These are phyloP conservation scores for Buxus sempervirens DNA, from an alignment of 164 flowering plant species.

Conservation along the genomic window DNA sequence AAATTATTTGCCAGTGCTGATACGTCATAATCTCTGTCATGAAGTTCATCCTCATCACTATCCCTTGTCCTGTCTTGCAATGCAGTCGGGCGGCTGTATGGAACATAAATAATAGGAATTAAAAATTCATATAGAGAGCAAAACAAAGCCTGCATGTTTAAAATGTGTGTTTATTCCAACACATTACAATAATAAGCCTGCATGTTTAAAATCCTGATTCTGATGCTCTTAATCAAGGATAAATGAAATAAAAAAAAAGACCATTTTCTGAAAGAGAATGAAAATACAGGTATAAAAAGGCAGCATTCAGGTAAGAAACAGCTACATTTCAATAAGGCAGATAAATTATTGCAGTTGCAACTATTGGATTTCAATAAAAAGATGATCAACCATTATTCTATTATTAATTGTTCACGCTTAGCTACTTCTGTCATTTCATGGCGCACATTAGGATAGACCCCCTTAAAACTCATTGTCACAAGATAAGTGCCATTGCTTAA, in stretches of 20 bases:
- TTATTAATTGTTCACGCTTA: too few relatives aligned
- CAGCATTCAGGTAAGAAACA: not conserved
- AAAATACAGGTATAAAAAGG: not conserved
- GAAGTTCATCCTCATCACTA: conserved; percentile 91
- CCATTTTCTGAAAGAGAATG: not conserved
- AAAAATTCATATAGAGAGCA: not conserved
- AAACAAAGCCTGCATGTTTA: too few relatives aligned
- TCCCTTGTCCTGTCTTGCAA: conserved; percentile 88
- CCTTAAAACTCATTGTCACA: too few relatives aligned
- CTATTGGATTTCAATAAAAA: too few relatives aligned
- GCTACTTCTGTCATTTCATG: not conserved
- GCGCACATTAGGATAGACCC: not conserved
- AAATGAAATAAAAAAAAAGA: not conserved
- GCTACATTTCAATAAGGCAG: not conserved
- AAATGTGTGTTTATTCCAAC: too few relatives aligned
- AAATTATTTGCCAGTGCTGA: conserved; percentile 83
- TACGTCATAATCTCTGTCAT: conserved; percentile 95
- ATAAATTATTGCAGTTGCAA: not conserved
- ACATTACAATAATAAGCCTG: too few relatives aligned
- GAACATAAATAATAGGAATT: conserved; percentile 1
- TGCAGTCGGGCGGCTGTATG: conserved; percentile 89
- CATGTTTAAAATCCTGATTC: not conserved
- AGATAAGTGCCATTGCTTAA: not conserved
- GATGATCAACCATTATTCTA: not conserved
- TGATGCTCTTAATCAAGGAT: not conserved